These are phyloP conservation scores for Heterobasidion occidentale DNA, from an alignment of 1,284 basidiomycete species.

Conservation along the genomic window DNA sequence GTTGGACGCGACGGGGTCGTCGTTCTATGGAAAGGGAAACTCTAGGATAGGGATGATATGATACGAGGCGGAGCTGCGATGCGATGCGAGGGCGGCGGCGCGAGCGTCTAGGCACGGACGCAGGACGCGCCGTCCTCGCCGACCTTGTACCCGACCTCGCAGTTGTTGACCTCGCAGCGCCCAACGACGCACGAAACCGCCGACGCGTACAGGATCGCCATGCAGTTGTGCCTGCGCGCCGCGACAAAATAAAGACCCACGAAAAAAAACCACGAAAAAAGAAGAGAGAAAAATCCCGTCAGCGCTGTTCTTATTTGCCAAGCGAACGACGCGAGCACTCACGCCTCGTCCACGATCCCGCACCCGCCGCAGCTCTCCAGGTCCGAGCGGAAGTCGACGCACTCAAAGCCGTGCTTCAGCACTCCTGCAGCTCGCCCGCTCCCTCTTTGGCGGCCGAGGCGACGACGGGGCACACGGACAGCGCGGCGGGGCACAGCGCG, in stretches of 20 bases:
- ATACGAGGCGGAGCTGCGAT: too few relatives aligned
- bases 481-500: constrained; percentile 16
- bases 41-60: too few relatives aligned
- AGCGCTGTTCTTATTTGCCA: too few relatives aligned
- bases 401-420: constrained; percentile 20
- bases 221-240: constrained; percentile 21
- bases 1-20: too few relatives aligned
- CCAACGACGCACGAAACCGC: constrained; percentile 22
- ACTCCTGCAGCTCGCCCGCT: constrained; percentile 10
- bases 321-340: constrained; percentile 9
- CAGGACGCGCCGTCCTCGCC: constrained; percentile 15
- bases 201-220: constrained; percentile 16
- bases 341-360: constrained; percentile 18
- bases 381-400: constrained; percentile 22
- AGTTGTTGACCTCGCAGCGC: constrained; percentile 20
- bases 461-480: constrained; percentile 17
- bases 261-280: too few relatives aligned
- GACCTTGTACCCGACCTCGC: constrained; percentile 18
- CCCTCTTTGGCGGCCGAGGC: too few relatives aligned
- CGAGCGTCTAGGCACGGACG: constrained; percentile 1
- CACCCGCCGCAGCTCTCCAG: constrained; percentile 25
- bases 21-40: too few relatives aligned
- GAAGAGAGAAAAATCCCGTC: too few relatives aligned
- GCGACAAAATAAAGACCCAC: neutral
- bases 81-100: too few relatives aligned